Conservation (phyloP, 768 basidiomycete species). For the Myochromella boudieri region DNA sequence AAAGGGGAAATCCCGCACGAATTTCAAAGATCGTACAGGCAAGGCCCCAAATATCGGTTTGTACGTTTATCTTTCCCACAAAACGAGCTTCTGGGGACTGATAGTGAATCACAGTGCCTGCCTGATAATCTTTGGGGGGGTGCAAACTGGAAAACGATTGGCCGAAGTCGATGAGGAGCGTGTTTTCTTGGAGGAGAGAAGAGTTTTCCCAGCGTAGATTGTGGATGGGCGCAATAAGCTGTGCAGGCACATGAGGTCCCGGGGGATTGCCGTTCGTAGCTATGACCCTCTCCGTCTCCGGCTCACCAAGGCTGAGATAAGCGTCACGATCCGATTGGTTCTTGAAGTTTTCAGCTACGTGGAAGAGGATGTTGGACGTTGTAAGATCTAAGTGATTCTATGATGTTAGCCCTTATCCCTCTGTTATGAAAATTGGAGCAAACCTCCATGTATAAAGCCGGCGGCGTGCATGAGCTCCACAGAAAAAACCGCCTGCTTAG, state of each 20-base stretch:
- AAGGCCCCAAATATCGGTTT: constrained; percentile 40
- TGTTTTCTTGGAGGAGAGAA: constrained; percentile 29
- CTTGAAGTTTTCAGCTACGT: constrained; percentile 20
- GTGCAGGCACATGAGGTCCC: constrained; percentile 27
- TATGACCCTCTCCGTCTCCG: constrained; percentile 28
- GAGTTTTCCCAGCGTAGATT: constrained; percentile 17
- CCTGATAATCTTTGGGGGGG: constrained; percentile 28
- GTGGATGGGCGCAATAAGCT: constrained; percentile 28
- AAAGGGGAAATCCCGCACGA: constrained; percentile 39
- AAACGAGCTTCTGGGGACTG: constrained; percentile 36
- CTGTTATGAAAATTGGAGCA: not conserved
- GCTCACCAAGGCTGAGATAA: constrained; percentile 29
- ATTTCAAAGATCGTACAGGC: constrained; percentile 44
- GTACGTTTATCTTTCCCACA: constrained; percentile 23
- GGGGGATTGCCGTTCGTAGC: constrained; percentile 21
- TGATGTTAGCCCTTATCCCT: not conserved
- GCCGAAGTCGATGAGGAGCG: constrained; percentile 37
- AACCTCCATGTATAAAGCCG: constrained; percentile 38
- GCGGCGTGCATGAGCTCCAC: constrained; percentile 30
- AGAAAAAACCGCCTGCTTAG: constrained; percentile 25
- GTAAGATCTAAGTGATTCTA: constrained; percentile 35
- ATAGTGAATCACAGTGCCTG: constrained; percentile 31
- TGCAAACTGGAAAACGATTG: constrained; percentile 27
- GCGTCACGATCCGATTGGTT: constrained; percentile 35
- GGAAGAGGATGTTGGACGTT: constrained; percentile 37